Percentiles rank a stretch among this genome's conserved stretches.
Evolutionary conservation across 257 asterid genomes (phyloP).

Genomic region (Forsythia viridissima): DNA sequence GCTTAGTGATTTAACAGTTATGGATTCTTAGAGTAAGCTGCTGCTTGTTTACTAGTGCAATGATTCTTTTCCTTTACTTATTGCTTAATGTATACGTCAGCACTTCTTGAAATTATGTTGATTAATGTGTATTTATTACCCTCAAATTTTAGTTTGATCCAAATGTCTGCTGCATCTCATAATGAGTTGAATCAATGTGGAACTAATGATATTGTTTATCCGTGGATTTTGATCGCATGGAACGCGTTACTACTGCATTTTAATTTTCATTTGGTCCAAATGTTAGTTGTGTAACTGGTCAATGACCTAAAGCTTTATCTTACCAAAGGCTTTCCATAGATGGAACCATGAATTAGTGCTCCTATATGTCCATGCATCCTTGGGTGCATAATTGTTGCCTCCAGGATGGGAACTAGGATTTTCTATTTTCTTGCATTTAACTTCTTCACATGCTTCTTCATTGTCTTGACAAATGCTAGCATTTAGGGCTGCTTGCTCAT

Average conservation of each 20-base stretch:
- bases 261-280: not conserved
- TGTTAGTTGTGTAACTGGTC: not conserved
- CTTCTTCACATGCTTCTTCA: not conserved
- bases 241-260: not conserved
- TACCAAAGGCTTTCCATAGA: not conserved
- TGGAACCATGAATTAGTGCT: not conserved
- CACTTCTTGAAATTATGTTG: not conserved
- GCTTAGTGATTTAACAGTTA: not conserved
- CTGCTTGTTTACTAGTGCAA: not conserved
- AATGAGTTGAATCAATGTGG: not conserved
- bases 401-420: not conserved
- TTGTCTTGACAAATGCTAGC: not conserved
- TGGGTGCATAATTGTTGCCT: not conserved
- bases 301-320: not conserved
- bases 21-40: not conserved
- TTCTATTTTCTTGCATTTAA: not conserved
- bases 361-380: not conserved
- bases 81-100: not conserved
- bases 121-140: not conserved
- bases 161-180: not conserved
- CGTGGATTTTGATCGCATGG: not conserved
- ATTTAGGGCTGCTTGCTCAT: conserved; percentile 2
- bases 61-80: not conserved
- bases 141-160: not conserved
- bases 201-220: not conserved